Percentiles rank a stretch among this genome's conserved stretches.
Conservation (phyloP, 257 asterid species). For the Primulina huaijiensis region DNA sequence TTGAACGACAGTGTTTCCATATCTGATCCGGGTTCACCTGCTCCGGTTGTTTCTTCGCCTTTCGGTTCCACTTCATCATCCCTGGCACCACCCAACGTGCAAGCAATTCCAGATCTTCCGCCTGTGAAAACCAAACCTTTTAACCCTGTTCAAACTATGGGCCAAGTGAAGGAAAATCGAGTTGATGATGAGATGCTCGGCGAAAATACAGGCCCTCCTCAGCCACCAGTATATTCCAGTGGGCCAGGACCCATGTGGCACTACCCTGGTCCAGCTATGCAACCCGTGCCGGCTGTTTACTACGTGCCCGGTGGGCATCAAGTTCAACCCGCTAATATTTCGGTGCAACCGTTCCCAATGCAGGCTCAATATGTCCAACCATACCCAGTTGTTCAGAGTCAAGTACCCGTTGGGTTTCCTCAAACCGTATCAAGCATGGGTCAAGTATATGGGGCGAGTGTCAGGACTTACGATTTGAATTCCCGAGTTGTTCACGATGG, state of each 20-base stretch:
- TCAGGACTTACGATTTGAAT: conserved; percentile 51
- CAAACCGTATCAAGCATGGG: conserved; percentile 29
- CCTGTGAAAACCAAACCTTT: conserved; percentile 65
- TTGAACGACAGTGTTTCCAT: conserved; percentile 44
- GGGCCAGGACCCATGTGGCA: conserved; percentile 64
- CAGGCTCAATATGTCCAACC: conserved; percentile 50
- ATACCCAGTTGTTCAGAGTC: conserved; percentile 44
- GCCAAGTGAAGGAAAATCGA: conserved; percentile 28
- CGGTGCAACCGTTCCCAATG: conserved; percentile 44
- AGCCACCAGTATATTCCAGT: conserved; percentile 50
- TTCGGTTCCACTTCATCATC: conserved; percentile 73
- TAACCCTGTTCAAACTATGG: conserved; percentile 33
- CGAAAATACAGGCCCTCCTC: conserved; percentile 32
- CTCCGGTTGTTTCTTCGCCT: conserved; percentile 58
- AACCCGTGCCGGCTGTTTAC: conserved; percentile 56
- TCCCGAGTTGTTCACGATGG: conserved; percentile 43
- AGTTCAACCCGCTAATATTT: conserved; percentile 42
- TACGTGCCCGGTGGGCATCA: conserved; percentile 47
- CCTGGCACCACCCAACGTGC: conserved; percentile 47
- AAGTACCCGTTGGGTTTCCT: conserved; percentile 60
- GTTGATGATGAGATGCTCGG: conserved; percentile 17
- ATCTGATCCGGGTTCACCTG: conserved; percentile 88
- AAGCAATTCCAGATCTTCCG: conserved; percentile 72
- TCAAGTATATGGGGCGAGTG: conserved; percentile 52
- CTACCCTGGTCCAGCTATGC: conserved; percentile 54